Percentiles rank a stretch among this genome's conserved stretches.
Conservation (phyloP, 345 rosid species). For the Dimocarpus longan region DNA sequence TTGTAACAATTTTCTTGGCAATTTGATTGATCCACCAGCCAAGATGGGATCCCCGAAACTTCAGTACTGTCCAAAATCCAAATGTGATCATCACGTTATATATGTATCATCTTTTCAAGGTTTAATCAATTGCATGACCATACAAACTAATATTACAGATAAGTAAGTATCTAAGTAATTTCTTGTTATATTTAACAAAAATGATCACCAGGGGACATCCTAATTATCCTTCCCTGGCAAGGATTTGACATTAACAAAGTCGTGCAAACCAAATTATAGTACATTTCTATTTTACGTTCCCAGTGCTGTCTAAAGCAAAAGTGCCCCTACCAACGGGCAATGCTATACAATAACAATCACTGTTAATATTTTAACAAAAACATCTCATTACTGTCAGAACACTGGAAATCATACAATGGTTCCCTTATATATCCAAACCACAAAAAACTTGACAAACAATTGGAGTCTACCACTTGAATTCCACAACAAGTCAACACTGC, state of each 20-base stretch:
- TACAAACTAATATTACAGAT: neutral
- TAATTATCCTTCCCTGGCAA: neutral
- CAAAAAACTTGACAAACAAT: neutral
- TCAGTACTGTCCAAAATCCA: too few species aligned
- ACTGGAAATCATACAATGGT: neutral
- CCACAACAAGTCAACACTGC: neutral
- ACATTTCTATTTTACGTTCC: neutral
- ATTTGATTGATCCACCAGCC: too few species aligned
- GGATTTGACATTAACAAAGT: neutral
- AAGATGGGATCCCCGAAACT: too few species aligned
- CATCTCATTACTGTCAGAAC: neutral
- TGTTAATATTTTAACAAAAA: neutral
- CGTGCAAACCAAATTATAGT: neutral
- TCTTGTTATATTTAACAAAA: neutral
- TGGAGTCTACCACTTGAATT: neutral
- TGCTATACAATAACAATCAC: neutral
- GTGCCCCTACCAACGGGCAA: neutral
- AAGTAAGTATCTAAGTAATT: neutral
- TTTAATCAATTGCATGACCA: neutral
- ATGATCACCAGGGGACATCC: neutral
- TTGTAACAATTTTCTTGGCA: too few species aligned
- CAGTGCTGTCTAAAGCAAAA: neutral
- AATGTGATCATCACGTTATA: neutral
- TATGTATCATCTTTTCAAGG: neutral
- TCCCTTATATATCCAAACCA: neutral